phyloP scores from a whole-genome alignment of 768 basidiomycete genomes.

The Termitomyces sp. region DNA sequence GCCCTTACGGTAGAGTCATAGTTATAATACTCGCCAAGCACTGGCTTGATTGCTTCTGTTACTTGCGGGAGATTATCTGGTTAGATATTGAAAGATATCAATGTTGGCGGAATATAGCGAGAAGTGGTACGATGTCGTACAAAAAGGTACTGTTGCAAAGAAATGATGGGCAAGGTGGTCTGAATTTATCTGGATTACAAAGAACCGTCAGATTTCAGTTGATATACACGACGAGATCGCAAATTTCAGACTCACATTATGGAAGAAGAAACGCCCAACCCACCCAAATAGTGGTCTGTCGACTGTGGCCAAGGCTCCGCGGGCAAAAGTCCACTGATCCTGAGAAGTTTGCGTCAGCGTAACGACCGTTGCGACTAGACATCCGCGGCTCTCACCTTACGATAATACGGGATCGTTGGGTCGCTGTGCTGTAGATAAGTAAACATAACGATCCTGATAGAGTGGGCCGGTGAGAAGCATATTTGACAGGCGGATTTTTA shows the following conservation, averaged over 20 bases:
- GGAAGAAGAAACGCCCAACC: constrained; percentile 54
- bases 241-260: constrained; percentile 35
- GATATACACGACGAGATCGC: background rate
- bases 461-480: background rate
- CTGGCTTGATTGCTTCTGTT: constrained; percentile 41
- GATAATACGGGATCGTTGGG: constrained; percentile 56
- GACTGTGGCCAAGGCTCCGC: constrained; percentile 58
- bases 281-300: constrained; percentile 59
- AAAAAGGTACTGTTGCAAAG: constrained; percentile 57
- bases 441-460: constrained; percentile 53
- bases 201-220: background rate
- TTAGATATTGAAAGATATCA: background rate
- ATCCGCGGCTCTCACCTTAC: constrained; percentile 27
- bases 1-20: constrained; percentile 51
- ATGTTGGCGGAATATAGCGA: background rate
- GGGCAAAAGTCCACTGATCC: constrained; percentile 56
- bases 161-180: constrained; percentile 61
- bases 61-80: constrained; percentile 48
- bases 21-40: constrained; percentile 54
- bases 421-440: constrained; percentile 64
- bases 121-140: constrained; percentile 28
- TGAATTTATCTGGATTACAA: constrained; percentile 32
- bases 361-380: background rate
- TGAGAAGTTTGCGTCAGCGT: constrained; percentile 10
- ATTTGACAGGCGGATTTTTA: background rate